Base-by-base conservation (phyloP, 345 rosid genomes). In the Gossypium rotundifolium region DNA sequence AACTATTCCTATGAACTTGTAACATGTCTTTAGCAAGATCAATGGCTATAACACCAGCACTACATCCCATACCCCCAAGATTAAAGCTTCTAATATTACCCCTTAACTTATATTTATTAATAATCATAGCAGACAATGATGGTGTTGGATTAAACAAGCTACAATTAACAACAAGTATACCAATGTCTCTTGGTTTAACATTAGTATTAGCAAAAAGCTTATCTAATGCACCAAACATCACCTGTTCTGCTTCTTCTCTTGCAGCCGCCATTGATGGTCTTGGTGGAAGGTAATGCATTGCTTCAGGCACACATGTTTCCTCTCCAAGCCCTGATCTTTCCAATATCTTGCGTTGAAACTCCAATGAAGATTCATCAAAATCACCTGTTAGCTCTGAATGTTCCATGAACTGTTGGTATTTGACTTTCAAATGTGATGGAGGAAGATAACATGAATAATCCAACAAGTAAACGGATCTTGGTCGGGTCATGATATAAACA, bases 141-240 rank as follows among this genome's bases (percentile, higher is more conserved):
- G 98, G 98, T 20, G 98, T 94, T 1, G 98, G 98, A 68, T 92
- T 94, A 77, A 94, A 94, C 83, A 94, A 82, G 58, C 97, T 94
- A 75, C 98, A 92, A 72, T 94, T 94, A 59, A 94, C 97, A 0
- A 94, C 97, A 40, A 94, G 84, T 4, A 94, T 85, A 25, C 98
- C 95, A 65, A 94, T 89, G 71, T 90, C 97, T 74, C 90, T 89
- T 16, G 95, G 89, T 75, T 90, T 90, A 54, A 92, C 65, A 25
- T 84, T 55, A 12, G 97, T 90, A 74, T 86, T 90, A 22, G 86
- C 87, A 74, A 92, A 92, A 0, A 94, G 86, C 60, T 75, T 84
- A 77, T 90, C 91, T 68, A 94, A 82, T 18, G 91, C 89, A 58
- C 97, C 98, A 58, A 85, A 92, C 93, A 94, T 94, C 78, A 92